Conservation (phyloP, 2,329 filamentous ascomycete genomes). For the Parasarocladium wereldwijsianum region DNA sequence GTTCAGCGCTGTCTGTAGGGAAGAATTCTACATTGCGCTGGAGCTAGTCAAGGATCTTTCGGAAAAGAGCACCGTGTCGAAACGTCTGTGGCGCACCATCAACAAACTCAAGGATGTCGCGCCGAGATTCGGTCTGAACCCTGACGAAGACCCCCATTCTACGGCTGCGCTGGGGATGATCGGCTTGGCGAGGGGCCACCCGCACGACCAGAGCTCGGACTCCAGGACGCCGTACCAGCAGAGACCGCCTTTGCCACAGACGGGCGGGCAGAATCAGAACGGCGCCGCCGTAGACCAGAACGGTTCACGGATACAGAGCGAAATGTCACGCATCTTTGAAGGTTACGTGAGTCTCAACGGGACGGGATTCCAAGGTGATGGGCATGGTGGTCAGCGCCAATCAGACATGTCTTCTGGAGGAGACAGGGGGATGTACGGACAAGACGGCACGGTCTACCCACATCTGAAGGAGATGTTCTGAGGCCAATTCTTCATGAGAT, state of each 20-base stretch:
- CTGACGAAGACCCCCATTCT: conserved; percentile 33
- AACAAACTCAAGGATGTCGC: conserved; percentile 57
- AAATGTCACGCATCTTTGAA: conserved; percentile 35
- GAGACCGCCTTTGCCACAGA: conserved; percentile 11
- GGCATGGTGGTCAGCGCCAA: conserved; percentile 11
- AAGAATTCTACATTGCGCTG: conserved; percentile 68
- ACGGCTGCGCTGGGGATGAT: conserved; percentile 40
- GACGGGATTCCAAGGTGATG: conserved; percentile 16
- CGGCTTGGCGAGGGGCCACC: conserved; percentile 30
- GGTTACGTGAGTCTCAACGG: conserved; percentile 21
- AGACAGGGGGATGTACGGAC: conserved; percentile 10
- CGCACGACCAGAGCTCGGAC: conserved; percentile 11
- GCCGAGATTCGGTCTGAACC: conserved; percentile 47
- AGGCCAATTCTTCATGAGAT: no score
- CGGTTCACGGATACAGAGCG: conserved; percentile 33
- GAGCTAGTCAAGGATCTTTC: conserved; percentile 61
- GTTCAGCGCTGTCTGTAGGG: conserved; percentile 52
- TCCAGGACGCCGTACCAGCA: conserved; percentile 13
- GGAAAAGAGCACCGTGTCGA: conserved; percentile 55
- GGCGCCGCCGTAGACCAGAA: conserved; percentile 19
- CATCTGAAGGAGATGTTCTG: conserved; percentile 24
- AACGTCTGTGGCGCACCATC: conserved; percentile 60
- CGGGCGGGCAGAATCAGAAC: conserved; percentile 8
- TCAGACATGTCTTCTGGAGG: conserved; percentile 10
- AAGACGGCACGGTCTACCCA: conserved; percentile 19